Evolutionary conservation across 305 asterid species (phyloP), one percentile per base, ranked within the genome.

Genomic region (Petunia hybrid): DNA sequence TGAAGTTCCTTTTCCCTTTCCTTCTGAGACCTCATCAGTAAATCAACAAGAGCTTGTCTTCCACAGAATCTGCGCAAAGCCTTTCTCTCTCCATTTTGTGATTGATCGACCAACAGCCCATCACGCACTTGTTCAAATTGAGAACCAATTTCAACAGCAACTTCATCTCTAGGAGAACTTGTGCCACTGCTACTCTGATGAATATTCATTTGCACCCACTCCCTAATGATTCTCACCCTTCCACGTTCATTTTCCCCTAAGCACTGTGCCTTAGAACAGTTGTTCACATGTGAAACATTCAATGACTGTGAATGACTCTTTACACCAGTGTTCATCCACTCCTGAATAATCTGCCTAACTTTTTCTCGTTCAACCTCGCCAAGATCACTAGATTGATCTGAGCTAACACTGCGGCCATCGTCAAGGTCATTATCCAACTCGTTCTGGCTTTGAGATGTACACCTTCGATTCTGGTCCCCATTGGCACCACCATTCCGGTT

Each of bases 31-130:
- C 85, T 91, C 65, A 76, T 55, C 80, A 93, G 93, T 84, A 96
- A 94, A 89, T 96, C 98, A 74, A 93, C 87, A 81, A 94, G 95
- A 81, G 97, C 91, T 79, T 96, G 99, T 85, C 99, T 91, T 61
- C 98, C 99, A 85, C 97, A 89, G 46, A 96, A 78, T 85, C 85
- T 92, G 35, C 93, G 87, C 39, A 94, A 87, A 46, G 92, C 90
- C 83, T 89, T 90, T 62, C 91, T 85, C 40, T 88, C 87, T 82
- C 87, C 88, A 82, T 41, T 77, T 79, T 88, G 92, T 48, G 83
- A 85, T 66, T 65, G 88, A 80, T 83, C 57, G 65, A 83, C 85
- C 71, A 9, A 75, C 48, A 83, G 75, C 7, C 96, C 91, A 79
- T 92, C 94, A 77, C 89, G 91, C 36, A 82, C 86, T 85, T 81